These are phyloP conservation scores for Halophytophthora batemanensis DNA, from an alignment of 352 stramenopile genomes.

Conservation along the genomic window DNA sequence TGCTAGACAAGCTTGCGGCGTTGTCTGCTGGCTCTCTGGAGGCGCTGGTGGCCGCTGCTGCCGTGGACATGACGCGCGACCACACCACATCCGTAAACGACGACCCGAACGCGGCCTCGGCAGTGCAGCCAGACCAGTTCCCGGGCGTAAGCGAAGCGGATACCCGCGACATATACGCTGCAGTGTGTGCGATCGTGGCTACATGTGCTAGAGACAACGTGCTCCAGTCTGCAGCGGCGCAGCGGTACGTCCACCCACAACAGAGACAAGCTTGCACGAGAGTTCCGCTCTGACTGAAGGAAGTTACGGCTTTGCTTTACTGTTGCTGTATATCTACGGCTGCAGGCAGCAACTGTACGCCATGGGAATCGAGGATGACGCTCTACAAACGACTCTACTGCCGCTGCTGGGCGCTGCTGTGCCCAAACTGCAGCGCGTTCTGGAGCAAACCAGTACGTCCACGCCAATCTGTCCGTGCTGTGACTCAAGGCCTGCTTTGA, in stretches of 20 bases:
- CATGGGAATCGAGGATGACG: slow-evolving; percentile 30
- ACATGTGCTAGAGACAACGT: slow-evolving; percentile 19
- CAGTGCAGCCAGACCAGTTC: background rate
- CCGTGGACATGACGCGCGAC: slow-evolving; percentile 19
- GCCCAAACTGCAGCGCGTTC: slow-evolving; percentile 24
- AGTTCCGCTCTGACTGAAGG: too few species aligned
- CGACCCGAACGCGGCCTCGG: slow-evolving; percentile 3
- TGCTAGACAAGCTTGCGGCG: slow-evolving; percentile 5
- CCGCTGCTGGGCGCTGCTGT: slow-evolving; percentile 12
- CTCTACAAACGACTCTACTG: slow-evolving; percentile 22
- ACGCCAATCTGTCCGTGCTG: background rate
- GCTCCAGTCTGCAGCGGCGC: slow-evolving; percentile 4
- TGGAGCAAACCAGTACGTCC: slow-evolving; percentile 33
- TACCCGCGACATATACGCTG: slow-evolving; percentile 9
- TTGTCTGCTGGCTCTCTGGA: slow-evolving; percentile 18
- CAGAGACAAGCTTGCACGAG: too few species aligned
- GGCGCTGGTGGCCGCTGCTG: slow-evolving; percentile 19
- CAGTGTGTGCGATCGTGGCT: slow-evolving; percentile 29
- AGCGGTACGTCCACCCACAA: slow-evolving; percentile 7
- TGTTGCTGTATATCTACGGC: slow-evolving; percentile 11
- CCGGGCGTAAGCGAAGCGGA: slow-evolving; percentile 5
- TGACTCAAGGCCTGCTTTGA: background rate
- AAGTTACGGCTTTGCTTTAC: slow-evolving; percentile 5
- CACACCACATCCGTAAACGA: background rate
- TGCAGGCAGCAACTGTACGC: slow-evolving; percentile 25